Evolutionary conservation across 352 stramenopile genomes (phyloP), one percentile per base, ranked within the genome.

Genomic region (Phytophthora rubi): DNA sequence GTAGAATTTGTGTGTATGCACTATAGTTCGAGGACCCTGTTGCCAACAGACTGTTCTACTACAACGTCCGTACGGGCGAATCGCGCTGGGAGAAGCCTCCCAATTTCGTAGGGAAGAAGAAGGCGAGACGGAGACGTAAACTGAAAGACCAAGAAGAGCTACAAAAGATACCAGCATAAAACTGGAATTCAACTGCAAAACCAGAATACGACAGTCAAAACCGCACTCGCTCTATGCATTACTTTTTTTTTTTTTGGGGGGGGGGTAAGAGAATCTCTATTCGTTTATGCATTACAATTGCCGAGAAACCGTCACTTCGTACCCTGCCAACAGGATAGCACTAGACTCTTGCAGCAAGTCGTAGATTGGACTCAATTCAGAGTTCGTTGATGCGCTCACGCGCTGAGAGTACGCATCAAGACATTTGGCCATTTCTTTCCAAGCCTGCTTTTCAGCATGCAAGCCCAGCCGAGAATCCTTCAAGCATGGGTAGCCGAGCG

Each of bases 391-490:
- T 18, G 83, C 86, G 23, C 82, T 93, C 44, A 90, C 79, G 15
- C 89, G 87, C 62, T 94, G 85, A 4, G 81, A 87, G 64, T 95
- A 96, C 4, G 86, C 80, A 59, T 96, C 89, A 35, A 96, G 71
- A 28, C 84, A 93, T 53, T 85, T 79, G n/a, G 51, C 37, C 23
- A 96, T 70, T 76, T 94, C 85, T 69, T 93, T 93, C 89, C 89
- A 96, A 16, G 83, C 86, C 32, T 85, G 81, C 45, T 92, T 84
- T 75, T 96, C 89, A 3, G 81, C 82, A 48, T 68, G 53, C 32
- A 94, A 54, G 23, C 78, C 57, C 6, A 90, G 67, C 16, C 75
- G 76, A 13, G 62, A 60, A 53, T 93, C 71, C 60, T 90, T 93
- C 56, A 93, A 65, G 44, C 77, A 90, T 5, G 83, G 82, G 51